These are phyloP conservation scores for Lantana camara DNA, from an alignment of 257 asterid genomes.

Conservation along the genomic window DNA sequence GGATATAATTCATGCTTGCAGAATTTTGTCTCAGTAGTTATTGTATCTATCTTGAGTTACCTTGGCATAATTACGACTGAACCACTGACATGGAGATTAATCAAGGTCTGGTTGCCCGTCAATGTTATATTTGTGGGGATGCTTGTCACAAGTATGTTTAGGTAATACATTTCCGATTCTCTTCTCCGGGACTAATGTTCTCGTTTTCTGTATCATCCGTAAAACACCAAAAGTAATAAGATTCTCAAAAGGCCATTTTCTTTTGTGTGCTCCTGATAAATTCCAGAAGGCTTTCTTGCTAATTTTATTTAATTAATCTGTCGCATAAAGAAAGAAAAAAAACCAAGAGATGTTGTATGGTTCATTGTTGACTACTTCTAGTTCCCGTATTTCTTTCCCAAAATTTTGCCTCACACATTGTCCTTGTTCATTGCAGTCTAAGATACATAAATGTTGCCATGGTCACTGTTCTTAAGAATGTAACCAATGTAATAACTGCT, in stretches of 20 bases:
- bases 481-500: slow-evolving; percentile 95
- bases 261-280: too few relatives aligned
- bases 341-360: slow-evolving; percentile 1
- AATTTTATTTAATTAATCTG: slow-evolving; percentile 7
- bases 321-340: slow-evolving; percentile 2
- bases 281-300: neutral
- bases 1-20: slow-evolving; percentile 42
- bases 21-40: slow-evolving; percentile 81
- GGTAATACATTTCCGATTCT: slow-evolving; percentile 49
- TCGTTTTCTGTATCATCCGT: neutral
- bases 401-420: slow-evolving; percentile 12
- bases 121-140: slow-evolving; percentile 93
- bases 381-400: slow-evolving; percentile 1
- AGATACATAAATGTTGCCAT: slow-evolving; percentile 92
- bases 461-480: slow-evolving; percentile 98
- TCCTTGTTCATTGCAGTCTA: slow-evolving; percentile 56
- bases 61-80: slow-evolving; percentile 77
- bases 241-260: too few relatives aligned
- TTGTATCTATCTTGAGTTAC: slow-evolving; percentile 62
- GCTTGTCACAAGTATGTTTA: slow-evolving; percentile 98
- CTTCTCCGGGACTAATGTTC: neutral
- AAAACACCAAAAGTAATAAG: neutral
- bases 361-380: neutral
- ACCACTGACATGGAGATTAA: slow-evolving; percentile 87
- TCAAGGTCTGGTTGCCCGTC: slow-evolving; percentile 96